Evolutionary conservation across 805 yeast species (phyloP), one percentile per base, ranked within the genome.

Genomic region (Barnettozyma sp.): DNA sequence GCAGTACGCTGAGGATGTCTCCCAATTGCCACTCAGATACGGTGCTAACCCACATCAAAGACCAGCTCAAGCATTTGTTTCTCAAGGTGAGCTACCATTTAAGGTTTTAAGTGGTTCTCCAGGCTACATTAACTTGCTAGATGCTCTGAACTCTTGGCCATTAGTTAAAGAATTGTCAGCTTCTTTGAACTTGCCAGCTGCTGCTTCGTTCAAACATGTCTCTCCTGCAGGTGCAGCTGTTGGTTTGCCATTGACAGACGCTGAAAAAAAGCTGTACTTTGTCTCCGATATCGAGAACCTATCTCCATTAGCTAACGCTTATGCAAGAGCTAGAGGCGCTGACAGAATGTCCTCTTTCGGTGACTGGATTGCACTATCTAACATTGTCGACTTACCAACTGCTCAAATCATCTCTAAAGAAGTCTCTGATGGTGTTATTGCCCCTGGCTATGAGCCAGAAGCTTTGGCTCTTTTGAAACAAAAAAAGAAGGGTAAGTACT

Each of bases 41-140:
- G 98, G 98, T 62, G 96, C 95, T 41, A 92, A 92, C 71, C 98
- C 98, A 42, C 97, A 92, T 65, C 98, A 92, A 71, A 92, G 86
- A 66, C 98, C 98, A 33, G 97, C 98, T 21, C 98, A 92, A 71
- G 96, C 97, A 36, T 92, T 65, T 57, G 94, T 92, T 39, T 61
- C 79, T 40, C 75, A 78, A 48, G 95, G 94, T 53, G 82, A 81
- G 48, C 73, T 92, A 48, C 98, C 98, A 34, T 90, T 92, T 72
- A 82, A 82, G 67, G 97, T 90, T 19, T 70, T 92, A 52, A 68
- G 78, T 49, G 98, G 98, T 41, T 81, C 96, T 39, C 98, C 98
- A 47, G 97, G 98, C 51, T 92, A 92, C 71, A 88, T 92, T 62
- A 92, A 92, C 71, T 70, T 92, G 56, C 73, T 92, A 55, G 98